phyloP scores from a whole-genome alignment of 2,329 filamentous ascomycete species.

The Beauveria asiatica region DNA sequence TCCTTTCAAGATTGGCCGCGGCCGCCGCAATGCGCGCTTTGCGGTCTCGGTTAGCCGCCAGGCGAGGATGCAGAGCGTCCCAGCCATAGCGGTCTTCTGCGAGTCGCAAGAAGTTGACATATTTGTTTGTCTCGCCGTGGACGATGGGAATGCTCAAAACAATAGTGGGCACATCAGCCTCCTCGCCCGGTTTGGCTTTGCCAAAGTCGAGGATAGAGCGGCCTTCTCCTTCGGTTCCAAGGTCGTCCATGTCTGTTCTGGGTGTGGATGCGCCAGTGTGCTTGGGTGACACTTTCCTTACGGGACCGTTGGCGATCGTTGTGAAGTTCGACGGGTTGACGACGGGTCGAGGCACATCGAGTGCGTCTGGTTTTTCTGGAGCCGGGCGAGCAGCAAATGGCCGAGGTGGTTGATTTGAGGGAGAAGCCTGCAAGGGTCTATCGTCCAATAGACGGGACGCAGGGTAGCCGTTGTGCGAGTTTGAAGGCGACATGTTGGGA shows the following conservation, averaged over 20 bases:
- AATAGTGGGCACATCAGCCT: conserved; percentile 62
- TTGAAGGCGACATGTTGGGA: conserved; percentile 21
- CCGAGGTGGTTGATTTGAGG: conserved; percentile 30
- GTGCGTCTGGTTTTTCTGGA: conserved; percentile 30
- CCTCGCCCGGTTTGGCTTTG: conserved; percentile 49
- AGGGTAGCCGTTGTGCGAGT: conserved; percentile 16
- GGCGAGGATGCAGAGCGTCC: conserved; percentile 82
- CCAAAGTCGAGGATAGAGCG: conserved; percentile 56
- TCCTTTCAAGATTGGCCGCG: conserved; percentile 74
- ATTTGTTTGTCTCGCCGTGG: conserved; percentile 70
- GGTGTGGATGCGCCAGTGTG: conserved; percentile 38
- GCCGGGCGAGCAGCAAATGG: conserved; percentile 20
- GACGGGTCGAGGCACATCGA: conserved; percentile 24
- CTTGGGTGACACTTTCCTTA: conserved; percentile 40
- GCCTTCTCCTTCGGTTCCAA: conserved; percentile 31
- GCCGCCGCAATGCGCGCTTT: conserved; percentile 83
- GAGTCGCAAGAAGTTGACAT: conserved; percentile 89
- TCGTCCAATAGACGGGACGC: conserved; percentile 26
- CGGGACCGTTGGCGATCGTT: conserved; percentile 31
- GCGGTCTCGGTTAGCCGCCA: conserved; percentile 80
- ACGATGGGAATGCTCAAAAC: conserved; percentile 74
- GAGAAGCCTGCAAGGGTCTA: conserved; percentile 34
- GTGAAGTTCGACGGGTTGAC: conserved; percentile 32
- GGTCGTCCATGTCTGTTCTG: conserved; percentile 42
- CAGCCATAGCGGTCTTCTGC: conserved; percentile 93